Evolutionary conservation across 2,329 filamentous ascomycete species (phyloP).

Genomic region (Fusarium sublunatum): DNA sequence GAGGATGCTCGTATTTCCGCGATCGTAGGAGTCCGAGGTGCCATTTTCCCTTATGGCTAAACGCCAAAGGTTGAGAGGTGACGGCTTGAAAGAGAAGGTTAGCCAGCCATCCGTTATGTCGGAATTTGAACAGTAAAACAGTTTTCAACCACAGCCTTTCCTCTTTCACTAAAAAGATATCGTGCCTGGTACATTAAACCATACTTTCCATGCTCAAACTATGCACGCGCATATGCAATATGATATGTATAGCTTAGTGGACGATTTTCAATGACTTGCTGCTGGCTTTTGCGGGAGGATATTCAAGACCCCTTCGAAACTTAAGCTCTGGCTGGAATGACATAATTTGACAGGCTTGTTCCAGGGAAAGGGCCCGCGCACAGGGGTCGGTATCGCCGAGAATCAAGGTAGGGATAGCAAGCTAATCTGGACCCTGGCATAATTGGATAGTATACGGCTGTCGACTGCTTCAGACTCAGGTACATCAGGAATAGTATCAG

Average conservation of each 20-base stretch:
- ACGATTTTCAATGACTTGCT: too few species aligned
- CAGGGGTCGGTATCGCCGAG: background rate
- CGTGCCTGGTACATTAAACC: too few species aligned
- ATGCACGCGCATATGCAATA: too few species aligned
- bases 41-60: background rate
- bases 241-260: too few species aligned
- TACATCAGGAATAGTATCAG: background rate
- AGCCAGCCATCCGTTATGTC: too few species aligned
- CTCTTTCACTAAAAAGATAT: too few species aligned
- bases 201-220: too few species aligned
- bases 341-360: background rate
- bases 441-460: background rate
- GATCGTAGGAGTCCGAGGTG: background rate
- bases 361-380: background rate
- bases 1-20: background rate
- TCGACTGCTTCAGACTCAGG: background rate
- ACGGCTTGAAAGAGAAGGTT: too few species aligned
- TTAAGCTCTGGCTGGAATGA: background rate
- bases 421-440: background rate
- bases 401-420: background rate
- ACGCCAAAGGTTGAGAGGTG: background rate
- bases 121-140: too few species aligned
- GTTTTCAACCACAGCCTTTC: too few species aligned
- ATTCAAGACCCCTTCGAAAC: too few species aligned
- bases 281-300: too few species aligned